Evolutionary conservation across 2,329 filamentous ascomycete species (phyloP), one percentile per base, ranked within the genome.

Genomic region (Byssothecium circinans): DNA sequence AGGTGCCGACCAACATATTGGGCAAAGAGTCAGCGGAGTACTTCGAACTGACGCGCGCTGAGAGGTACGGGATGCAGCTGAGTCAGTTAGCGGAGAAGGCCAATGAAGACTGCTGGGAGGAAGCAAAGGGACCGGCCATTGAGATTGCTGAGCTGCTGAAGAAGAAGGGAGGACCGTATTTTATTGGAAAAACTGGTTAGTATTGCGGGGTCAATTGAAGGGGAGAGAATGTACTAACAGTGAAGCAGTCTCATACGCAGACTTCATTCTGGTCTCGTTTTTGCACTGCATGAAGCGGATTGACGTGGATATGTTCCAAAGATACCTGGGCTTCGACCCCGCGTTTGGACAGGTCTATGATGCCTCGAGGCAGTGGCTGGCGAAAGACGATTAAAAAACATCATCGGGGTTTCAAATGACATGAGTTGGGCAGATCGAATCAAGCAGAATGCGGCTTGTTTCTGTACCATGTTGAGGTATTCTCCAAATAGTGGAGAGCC

Each of bases 161-260:
- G 56, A 79, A 83, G 67, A 79, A 79, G 30, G 61, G 70, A 0
- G 86, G 86, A 0, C 81, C 81, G 0, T 88, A 81, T 61, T 82
- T 88, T 45, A 40, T 80, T 50, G 86, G 86, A 0, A 68, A 78
- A 38, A 76, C 74, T 49, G 70, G 69, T 70, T 33, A 60, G 64
- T 49, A 14, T 14, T 25, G 1, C 14, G 8, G 22, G 36, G 22
- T 30, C 86, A 81, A 85, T 61, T 80, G 85, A 46, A 67, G 80
- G 1, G 76, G 80, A 32, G 25, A 20, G 4, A 4, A 15, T 2
- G n/a, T 15, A 15, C 47, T 60, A 37, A 54, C 35, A 11, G 22
- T 12, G n/a, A 18, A 23, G 12, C 33, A 67, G 70, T 69, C 5
- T 71, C 69, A 8, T 73, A 73, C 54, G 70, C 70, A 3, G 70